phyloP scores from a whole-genome alignment of 331 rosid genomes.

The Malus hybrid region DNA sequence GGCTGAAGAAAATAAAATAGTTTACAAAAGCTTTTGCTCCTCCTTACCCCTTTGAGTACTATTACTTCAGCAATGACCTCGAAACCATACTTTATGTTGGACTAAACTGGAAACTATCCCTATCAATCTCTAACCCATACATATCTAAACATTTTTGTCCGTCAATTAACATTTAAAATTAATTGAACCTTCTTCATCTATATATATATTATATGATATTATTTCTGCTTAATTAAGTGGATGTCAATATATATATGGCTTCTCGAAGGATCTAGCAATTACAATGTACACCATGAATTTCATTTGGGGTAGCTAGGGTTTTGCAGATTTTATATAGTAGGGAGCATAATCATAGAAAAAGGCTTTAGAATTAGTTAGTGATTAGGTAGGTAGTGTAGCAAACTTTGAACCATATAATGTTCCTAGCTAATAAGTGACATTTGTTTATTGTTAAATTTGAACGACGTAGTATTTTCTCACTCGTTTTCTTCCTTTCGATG shows the following conservation, averaged over 20 bases:
- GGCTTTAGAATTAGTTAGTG: neutral
- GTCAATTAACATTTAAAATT: too few relatives aligned
- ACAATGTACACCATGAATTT: neutral
- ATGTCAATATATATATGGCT: neutral
- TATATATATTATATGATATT: neutral
- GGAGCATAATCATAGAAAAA: neutral
- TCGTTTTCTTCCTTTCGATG: neutral
- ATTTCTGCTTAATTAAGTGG: neutral
- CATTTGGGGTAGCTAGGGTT: neutral
- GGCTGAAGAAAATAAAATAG: neutral
- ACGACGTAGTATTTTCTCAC: neutral
- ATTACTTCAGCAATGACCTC: constrained; percentile 3
- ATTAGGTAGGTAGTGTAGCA: neutral
- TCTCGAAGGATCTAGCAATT: neutral
- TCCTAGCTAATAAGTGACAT: neutral
- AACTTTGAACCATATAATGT: neutral
- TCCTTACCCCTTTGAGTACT: neutral
- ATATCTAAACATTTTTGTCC: too few relatives aligned
- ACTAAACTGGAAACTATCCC: neutral
- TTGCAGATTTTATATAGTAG: neutral
- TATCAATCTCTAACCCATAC: neutral
- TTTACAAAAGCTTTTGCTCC: neutral
- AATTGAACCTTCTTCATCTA: neutral
- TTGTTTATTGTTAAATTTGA: neutral
- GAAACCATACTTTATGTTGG: neutral